Conservation (phyloP, 306 rosid species). For the Prunus fruticosa region DNA sequence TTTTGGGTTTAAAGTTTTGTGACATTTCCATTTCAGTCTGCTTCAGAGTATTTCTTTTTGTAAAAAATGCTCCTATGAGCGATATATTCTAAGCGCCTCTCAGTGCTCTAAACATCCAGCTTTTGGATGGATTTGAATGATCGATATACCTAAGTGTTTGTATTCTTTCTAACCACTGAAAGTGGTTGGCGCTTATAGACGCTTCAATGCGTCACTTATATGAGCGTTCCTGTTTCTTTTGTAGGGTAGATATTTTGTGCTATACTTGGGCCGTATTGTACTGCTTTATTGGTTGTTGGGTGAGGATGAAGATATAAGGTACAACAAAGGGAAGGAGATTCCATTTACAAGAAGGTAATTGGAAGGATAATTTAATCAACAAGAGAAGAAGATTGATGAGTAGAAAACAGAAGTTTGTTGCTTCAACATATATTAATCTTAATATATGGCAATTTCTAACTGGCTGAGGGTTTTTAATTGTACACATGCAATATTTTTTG, state of each 20-base stretch:
- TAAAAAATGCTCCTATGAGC: neutral
- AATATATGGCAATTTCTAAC: neutral
- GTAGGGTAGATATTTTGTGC: neutral
- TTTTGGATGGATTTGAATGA: neutral
- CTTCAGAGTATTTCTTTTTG: neutral
- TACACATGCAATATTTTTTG: neutral
- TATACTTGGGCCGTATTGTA: neutral
- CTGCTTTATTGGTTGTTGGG: neutral
- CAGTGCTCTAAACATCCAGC: neutral
- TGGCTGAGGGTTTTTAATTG: neutral
- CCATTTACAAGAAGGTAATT: neutral
- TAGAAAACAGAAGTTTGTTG: neutral
- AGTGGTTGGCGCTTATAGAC: neutral
- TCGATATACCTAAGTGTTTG: neutral
- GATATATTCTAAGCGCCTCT: neutral
- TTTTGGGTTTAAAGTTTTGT: neutral
- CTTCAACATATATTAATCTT: neutral
- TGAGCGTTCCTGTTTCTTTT: conserved; percentile 7
- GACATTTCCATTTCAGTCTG: neutral
- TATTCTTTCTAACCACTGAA: neutral
- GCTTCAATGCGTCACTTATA: neutral
- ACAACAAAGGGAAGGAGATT: neutral
- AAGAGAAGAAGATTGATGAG: neutral
- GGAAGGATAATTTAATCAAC: neutral
- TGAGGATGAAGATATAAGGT: neutral